Conservation (phyloP, 164 flowering plant species). For the Taxillus chinensis region DNA sequence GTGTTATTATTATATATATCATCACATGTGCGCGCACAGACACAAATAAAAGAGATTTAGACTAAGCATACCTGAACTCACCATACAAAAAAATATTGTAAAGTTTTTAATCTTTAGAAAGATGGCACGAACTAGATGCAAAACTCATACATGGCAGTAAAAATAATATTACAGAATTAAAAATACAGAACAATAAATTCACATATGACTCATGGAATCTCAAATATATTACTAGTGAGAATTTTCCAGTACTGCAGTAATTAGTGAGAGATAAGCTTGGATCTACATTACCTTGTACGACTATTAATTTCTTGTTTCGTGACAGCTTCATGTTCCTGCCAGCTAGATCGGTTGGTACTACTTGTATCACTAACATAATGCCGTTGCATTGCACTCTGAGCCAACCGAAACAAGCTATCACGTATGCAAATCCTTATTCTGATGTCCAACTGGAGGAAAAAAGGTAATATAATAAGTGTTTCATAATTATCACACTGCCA, state of each 20-base stretch:
- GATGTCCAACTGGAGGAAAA: slow-evolving; percentile 57
- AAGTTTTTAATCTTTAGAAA: neutral
- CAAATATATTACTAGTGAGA: too few species aligned
- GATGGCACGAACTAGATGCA: neutral
- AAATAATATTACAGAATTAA: too few species aligned
- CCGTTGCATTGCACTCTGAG: slow-evolving; percentile 71
- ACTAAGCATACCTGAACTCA: too few species aligned
- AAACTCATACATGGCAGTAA: neutral
- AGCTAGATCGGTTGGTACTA: slow-evolving; percentile 30
- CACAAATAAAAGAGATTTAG: too few species aligned
- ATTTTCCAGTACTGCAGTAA: too few species aligned
- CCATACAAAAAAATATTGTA: too few species aligned
- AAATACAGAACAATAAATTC: neutral
- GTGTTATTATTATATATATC: too few species aligned
- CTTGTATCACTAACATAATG: slow-evolving; percentile 41
- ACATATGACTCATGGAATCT: neutral
- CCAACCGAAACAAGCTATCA: slow-evolving; percentile 82
- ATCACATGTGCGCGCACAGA: too few species aligned
- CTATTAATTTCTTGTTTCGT: slow-evolving; percentile 30
- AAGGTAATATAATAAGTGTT: neutral
- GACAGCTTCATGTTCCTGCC: slow-evolving; percentile 27
- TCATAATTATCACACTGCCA: slow-evolving; percentile 2
- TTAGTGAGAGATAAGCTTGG: neutral
- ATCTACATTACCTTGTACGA: slow-evolving; percentile 38
- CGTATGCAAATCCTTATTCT: slow-evolving; percentile 55